Percentiles rank a stretch among this genome's conserved stretches.
phyloP scores from a whole-genome alignment of 495 filamentous ascomycete species.

The Penicillium pancosmium region DNA sequence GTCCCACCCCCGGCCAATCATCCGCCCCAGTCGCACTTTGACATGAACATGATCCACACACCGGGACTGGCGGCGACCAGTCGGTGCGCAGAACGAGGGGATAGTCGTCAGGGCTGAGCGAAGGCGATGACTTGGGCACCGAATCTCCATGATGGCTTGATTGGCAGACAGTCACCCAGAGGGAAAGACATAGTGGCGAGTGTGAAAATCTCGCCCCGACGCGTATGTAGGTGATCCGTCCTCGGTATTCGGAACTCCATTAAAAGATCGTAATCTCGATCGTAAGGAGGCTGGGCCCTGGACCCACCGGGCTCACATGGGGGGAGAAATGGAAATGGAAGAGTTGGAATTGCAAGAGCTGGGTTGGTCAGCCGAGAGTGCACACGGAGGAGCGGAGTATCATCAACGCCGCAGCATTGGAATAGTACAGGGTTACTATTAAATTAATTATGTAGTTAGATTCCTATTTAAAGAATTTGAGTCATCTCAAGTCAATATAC shows the following conservation, averaged over 20 bases:
- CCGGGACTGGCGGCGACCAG: conserved; percentile 14
- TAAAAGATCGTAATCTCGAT: conserved; percentile 1
- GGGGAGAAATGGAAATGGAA: no score
- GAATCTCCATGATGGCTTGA: conserved; percentile 5
- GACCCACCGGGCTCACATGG: conserved; percentile 1
- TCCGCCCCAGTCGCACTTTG: conserved; percentile 8
- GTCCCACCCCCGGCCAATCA: conserved; percentile 26
- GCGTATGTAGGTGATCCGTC: background rate
- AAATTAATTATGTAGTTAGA: background rate
- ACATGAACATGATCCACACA: conserved; percentile 18
- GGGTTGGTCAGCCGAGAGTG: no score
- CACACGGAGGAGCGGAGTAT: background rate
- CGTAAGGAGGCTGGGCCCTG: background rate
- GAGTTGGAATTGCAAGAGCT: no score
- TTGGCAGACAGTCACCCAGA: conserved; percentile 9
- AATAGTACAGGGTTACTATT: background rate
- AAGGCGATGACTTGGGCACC: conserved; percentile 20
- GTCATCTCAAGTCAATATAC: background rate
- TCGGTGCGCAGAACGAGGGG: conserved; percentile 24
- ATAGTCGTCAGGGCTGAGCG: conserved; percentile 21
- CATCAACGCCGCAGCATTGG: no score
- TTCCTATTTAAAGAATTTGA: background rate
- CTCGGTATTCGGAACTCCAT: background rate
- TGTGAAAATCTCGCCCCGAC: conserved; percentile 1
- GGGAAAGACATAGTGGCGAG: conserved; percentile 13